Evolutionary conservation across 2,329 filamentous ascomycete genomes (phyloP).

Genomic region (Sordariomycetes sp.): DNA sequence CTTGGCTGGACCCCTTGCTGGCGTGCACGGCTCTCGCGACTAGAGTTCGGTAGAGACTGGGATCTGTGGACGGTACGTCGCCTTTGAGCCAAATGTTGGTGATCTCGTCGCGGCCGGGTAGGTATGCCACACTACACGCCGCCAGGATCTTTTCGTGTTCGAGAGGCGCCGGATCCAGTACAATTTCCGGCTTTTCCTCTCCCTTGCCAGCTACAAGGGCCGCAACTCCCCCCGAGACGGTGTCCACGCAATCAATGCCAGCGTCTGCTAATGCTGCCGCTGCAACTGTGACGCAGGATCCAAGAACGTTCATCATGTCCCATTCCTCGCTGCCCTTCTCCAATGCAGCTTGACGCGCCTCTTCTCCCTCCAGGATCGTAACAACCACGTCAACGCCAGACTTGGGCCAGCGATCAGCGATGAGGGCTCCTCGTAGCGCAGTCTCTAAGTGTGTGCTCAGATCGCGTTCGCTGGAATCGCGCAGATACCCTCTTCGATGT

Average conservation of each 20-base stretch:
- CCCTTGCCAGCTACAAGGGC: conserved; percentile 51
- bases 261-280: conserved; percentile 90
- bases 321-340: conserved; percentile 55
- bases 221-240: conserved; percentile 81
- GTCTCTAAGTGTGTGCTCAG: conserved; percentile 86
- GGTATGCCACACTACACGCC: conserved; percentile 83
- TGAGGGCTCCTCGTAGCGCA: conserved; percentile 78
- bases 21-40: conserved; percentile 31
- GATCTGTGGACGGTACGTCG: conserved; percentile 31
- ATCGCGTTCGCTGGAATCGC: conserved; percentile 80
- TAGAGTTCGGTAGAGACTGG: conserved; percentile 20
- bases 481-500: conserved; percentile 72
- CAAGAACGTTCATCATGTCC: conserved; percentile 85
- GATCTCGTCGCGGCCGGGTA: conserved; percentile 79
- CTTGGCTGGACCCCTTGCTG: conserved; percentile 19
- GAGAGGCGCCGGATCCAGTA: conserved; percentile 74
- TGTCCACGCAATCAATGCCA: conserved; percentile 89
- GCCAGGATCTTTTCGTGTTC: conserved; percentile 73
- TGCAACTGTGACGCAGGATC: conserved; percentile 87
- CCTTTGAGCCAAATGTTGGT: conserved; percentile 95
- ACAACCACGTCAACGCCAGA: conserved; percentile 93
- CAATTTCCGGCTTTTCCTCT: conserved; percentile 31
- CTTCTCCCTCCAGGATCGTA: conserved; percentile 87
- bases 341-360: conserved; percentile 50
- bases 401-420: conserved; percentile 96